Conservation (phyloP, 306 rosid species). For the Dalbergia oliveri region DNA sequence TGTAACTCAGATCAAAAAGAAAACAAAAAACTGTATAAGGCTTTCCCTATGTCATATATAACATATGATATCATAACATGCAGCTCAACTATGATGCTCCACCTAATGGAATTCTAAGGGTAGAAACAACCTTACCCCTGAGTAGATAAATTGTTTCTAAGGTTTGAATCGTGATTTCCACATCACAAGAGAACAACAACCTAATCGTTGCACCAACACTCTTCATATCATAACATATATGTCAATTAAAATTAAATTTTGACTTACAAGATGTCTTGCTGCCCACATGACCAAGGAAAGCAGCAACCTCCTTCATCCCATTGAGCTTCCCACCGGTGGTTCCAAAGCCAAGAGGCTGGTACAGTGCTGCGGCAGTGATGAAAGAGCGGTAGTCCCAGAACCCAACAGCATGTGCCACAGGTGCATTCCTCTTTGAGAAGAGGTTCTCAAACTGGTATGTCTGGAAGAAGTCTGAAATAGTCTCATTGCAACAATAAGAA, state of each 20-base stretch:
- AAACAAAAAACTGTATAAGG: conserved; percentile 7
- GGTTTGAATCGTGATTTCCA: too few relatives aligned
- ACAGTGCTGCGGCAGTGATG: conserved; percentile 72
- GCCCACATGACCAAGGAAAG: conserved; percentile 93
- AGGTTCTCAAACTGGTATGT: conserved; percentile 90
- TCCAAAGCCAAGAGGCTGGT: conserved; percentile 88
- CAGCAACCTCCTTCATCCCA: conserved; percentile 87
- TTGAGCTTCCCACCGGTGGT: conserved; percentile 78
- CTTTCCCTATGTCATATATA: not conserved
- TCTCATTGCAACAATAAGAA: conserved; percentile 78
- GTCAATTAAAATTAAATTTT: not conserved
- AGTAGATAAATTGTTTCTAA: too few relatives aligned
- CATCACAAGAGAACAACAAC: too few relatives aligned
- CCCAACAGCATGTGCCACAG: conserved; percentile 88
- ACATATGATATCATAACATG: not conserved
- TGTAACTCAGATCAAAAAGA: conserved; percentile 4
- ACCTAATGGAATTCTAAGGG: too few relatives aligned
- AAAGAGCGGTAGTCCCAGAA: conserved; percentile 93
- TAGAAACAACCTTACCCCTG: too few relatives aligned
- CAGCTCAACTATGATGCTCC: too few relatives aligned
- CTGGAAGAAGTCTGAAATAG: conserved; percentile 74
- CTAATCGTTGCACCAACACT: too few relatives aligned
- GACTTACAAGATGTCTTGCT: conserved; percentile 91
- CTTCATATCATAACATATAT: not conserved
- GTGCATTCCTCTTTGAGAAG: conserved; percentile 76